phyloP scores from a whole-genome alignment of 805 yeast genomes.

The Allodekkera sacchari region DNA sequence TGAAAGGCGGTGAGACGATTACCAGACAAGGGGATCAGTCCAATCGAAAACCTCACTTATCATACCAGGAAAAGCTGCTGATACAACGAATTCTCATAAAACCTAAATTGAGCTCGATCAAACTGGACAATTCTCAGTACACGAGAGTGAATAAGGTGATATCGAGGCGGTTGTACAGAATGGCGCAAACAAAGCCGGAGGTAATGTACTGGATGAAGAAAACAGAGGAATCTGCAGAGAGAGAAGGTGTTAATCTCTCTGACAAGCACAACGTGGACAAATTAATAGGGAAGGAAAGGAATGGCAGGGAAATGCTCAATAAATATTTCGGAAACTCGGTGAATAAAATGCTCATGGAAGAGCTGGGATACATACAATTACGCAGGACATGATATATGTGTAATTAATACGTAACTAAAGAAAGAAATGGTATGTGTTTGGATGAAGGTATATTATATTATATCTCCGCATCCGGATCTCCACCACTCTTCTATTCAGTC shows the following conservation, averaged over 20 bases:
- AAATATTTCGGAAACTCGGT: too few species aligned
- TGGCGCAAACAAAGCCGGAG: constrained; percentile 8
- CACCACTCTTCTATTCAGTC: too few species aligned
- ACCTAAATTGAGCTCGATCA: constrained; percentile 36
- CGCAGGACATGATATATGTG: too few species aligned
- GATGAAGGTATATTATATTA: not conserved
- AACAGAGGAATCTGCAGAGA: constrained; percentile 22
- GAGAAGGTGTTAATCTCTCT: constrained; percentile 15
- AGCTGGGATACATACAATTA: too few species aligned
- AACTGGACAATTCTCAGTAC: constrained; percentile 27
- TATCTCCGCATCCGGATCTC: too few species aligned
- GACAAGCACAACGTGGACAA: constrained; percentile 7
- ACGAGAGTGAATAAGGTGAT: constrained; percentile 55
- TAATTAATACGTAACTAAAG: too few species aligned
- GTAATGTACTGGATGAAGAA: constrained; percentile 18
- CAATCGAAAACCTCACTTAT: constrained; percentile 2
- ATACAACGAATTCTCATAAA: constrained; percentile 54
- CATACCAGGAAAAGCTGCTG: constrained; percentile 38
- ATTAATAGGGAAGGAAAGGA: constrained; percentile 3
- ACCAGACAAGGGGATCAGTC: not conserved
- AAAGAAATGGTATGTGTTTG: too few species aligned
- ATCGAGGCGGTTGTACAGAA: constrained; percentile 48
- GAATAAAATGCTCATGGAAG: too few species aligned
- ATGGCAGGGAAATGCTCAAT: too few species aligned
- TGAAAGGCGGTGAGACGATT: not conserved